These are phyloP conservation scores for Apiospora koreana DNA, from an alignment of 2,329 filamentous ascomycete genomes.

Conservation along the genomic window DNA sequence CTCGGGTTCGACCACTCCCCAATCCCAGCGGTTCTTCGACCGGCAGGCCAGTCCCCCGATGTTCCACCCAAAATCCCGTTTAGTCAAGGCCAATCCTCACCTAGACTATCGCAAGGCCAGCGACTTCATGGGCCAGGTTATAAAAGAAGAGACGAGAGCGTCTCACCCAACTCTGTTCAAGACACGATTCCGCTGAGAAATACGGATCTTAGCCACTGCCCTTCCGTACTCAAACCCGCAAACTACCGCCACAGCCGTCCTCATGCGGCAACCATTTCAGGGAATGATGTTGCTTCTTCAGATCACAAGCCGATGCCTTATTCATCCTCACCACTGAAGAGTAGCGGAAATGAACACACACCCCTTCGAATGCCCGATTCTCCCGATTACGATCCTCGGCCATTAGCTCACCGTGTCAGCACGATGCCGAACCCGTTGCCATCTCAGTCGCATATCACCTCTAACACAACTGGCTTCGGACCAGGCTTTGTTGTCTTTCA, in stretches of 20 bases:
- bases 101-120: not conserved
- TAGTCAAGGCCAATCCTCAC: not conserved
- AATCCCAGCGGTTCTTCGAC: conserved; percentile 3
- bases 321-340: not conserved
- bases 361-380: not conserved
- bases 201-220: conserved; percentile 9
- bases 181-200: not conserved
- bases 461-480: conserved; percentile 17
- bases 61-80: conserved; percentile 12
- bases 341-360: too few relatives aligned
- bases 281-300: not conserved
- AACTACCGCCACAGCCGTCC: not conserved
- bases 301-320: conserved; percentile 9
- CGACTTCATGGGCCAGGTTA: not conserved
- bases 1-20: not conserved
- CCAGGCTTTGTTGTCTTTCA: conserved; percentile 7
- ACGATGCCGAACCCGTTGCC: conserved; percentile 18
- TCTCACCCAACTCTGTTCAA: not conserved
- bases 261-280: not conserved
- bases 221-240: conserved; percentile 15
- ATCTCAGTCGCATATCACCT: conserved; percentile 13
- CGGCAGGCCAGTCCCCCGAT: not conserved
- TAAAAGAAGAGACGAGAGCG: conserved; percentile 4
- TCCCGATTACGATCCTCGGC: not conserved
- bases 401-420: conserved; percentile 20